phyloP scores from a whole-genome alignment of 2,329 filamentous ascomycete species.

The Colletotrichum lentis region DNA sequence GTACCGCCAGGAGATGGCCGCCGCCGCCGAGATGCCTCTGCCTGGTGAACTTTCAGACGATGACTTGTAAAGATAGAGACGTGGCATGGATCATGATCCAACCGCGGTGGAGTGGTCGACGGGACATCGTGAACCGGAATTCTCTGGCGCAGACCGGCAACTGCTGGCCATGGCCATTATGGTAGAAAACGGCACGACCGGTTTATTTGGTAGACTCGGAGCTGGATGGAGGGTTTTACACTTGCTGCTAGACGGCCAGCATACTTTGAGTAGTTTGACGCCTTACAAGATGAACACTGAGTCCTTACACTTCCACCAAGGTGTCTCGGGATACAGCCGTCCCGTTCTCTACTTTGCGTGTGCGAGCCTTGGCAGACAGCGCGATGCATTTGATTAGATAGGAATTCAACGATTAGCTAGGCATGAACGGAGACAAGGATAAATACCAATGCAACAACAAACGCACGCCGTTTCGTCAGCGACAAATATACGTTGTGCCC shows the following conservation, averaged over 20 bases:
- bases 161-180: constrained; percentile 29
- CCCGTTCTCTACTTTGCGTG: constrained; percentile 7
- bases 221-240: constrained; percentile 32
- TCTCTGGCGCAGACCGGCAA: constrained; percentile 32
- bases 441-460: neutral
- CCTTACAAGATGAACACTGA: constrained; percentile 38
- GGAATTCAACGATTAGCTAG: constrained; percentile 27
- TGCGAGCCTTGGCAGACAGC: constrained; percentile 17
- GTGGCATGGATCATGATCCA: constrained; percentile 21
- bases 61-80: constrained; percentile 59
- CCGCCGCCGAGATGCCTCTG: constrained; percentile 82
- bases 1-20: constrained; percentile 89
- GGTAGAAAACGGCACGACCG: constrained; percentile 33
- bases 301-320: constrained; percentile 25
- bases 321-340: constrained; percentile 18
- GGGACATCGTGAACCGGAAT: constrained; percentile 29
- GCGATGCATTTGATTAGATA: constrained; percentile 30
- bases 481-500: neutral
- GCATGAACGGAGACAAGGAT: neutral
- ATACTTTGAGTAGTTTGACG: constrained; percentile 38
- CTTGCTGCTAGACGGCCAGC: constrained; percentile 36
- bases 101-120: constrained; percentile 19
- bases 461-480: neutral
- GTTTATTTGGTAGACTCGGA: constrained; percentile 36
- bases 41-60: constrained; percentile 92